Percentiles rank a stretch among this genome's conserved stretches.
Evolutionary conservation across 2,329 filamentous ascomycete species (phyloP).

Genomic region (Stromatinia cepivora): DNA sequence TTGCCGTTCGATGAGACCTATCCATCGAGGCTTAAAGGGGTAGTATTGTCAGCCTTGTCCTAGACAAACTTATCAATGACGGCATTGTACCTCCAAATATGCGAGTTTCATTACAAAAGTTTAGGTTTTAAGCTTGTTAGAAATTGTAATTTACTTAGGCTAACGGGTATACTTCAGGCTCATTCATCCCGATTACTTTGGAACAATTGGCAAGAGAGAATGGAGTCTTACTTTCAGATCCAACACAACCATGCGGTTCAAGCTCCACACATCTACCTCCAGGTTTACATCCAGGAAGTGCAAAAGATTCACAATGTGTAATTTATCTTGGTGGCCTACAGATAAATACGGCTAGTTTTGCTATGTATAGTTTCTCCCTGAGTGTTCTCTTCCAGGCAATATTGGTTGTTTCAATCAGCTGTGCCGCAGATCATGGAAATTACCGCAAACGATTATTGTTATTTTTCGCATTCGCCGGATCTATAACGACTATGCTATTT

Average conservation of each 20-base stretch:
- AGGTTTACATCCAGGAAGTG: conserved; percentile 24
- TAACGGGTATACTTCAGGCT: conserved; percentile 55
- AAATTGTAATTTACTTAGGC: background rate
- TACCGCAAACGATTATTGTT: conserved; percentile 88
- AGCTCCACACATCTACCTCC: conserved; percentile 33
- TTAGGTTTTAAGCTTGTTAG: conserved; percentile 12
- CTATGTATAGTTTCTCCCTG: conserved; percentile 96
- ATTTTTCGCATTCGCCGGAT: conserved; percentile 79
- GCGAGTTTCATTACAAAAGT: conserved; percentile 14
- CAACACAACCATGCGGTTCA: conserved; percentile 67
- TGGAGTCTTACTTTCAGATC: conserved; percentile 80
- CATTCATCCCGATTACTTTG: conserved; percentile 92
- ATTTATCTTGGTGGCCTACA: conserved; percentile 78
- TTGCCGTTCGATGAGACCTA: conserved; percentile 5
- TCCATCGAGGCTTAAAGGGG: background rate
- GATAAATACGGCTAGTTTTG: conserved; percentile 94
- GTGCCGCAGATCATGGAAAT: conserved; percentile 89
- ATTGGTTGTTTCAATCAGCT: conserved; percentile 93
- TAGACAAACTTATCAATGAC: conserved; percentile 3
- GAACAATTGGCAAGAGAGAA: conserved; percentile 92
- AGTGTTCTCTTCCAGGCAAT: conserved; percentile 87
- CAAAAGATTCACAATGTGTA: conserved; percentile 67
- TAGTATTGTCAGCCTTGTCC: conserved; percentile 3
- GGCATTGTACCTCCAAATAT: conserved; percentile 19
- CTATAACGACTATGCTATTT: conserved; percentile 83